These are phyloP conservation scores for Xylaria arbuscula DNA, from an alignment of 2,329 filamentous ascomycete genomes.

Conservation along the genomic window DNA sequence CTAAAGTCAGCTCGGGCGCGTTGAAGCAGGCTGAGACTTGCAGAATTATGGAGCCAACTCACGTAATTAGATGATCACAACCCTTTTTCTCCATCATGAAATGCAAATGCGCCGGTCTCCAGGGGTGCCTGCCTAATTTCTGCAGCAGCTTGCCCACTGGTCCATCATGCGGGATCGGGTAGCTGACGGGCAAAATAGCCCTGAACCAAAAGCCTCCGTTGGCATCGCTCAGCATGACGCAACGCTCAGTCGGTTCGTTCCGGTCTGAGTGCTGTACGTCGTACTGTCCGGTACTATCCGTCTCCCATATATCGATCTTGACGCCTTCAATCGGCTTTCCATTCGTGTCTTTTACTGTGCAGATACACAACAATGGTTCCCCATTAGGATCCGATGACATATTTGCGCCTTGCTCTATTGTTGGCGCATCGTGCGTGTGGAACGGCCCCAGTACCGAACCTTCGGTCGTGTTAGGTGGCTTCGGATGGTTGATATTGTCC, in stretches of 20 bases:
- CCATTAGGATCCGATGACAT: conserved; percentile 78
- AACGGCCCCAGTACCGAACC: conserved; percentile 85
- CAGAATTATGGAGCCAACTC: conserved; percentile 52
- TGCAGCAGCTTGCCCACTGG: conserved; percentile 80
- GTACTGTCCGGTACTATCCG: conserved; percentile 82
- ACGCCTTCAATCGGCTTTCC: conserved; percentile 73
- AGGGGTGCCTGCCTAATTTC: conserved; percentile 77
- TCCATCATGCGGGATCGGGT: conserved; percentile 86
- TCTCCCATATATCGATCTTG: conserved; percentile 87
- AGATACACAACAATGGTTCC: conserved; percentile 77
- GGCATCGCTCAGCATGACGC: conserved; percentile 74
- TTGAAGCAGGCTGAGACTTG: background rate
- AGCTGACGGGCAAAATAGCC: conserved; percentile 85
- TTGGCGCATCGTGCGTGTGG: conserved; percentile 80
- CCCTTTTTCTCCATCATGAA: conserved; percentile 88
- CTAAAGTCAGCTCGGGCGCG: conserved; percentile 4
- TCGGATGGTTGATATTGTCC: conserved; percentile 86
- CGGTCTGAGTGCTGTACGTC: conserved; percentile 80
- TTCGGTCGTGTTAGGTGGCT: conserved; percentile 75
- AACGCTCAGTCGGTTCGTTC: conserved; percentile 74
- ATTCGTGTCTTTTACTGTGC: conserved; percentile 72
- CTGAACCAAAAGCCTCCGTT: conserved; percentile 86
- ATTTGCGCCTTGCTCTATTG: conserved; percentile 63
- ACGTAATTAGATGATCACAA: conserved; percentile 86
- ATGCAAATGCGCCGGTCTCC: conserved; percentile 82